Evolutionary conservation across 169 alveolate species (phyloP), one percentile per base, ranked within the genome.

Genomic region (Babesia bigemina): DNA sequence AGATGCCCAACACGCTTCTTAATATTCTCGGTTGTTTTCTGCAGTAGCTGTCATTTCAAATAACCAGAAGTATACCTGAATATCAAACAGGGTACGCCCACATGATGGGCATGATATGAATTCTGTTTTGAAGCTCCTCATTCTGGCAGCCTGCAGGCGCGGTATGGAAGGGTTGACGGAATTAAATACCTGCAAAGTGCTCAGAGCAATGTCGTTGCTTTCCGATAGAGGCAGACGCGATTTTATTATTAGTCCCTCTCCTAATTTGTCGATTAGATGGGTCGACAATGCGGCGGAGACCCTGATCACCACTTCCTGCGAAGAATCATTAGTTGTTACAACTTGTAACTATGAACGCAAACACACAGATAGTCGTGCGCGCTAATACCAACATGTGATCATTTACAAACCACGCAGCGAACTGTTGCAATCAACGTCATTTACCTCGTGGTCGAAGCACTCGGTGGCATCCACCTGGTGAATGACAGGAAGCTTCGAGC

Each of bases 71-170:
- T 50, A 17, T 22, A 84, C 93, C 65, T 84, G 92, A 33, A 93
- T 84, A 60, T 93, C 91, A 75, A 93, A 92, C 48, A 92, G 79
- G 14, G 97, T 93, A 48, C 97, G 86, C 12, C 97, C 97, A 77
- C 97, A 93, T 14, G 95, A 91, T 10, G 97, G 97, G 59, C 97
- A 93, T 13, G 95, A 89, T 60, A 93, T 92, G 79, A 92, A 93
- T 63, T 93, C 96, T 11, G 96, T 92, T 84, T 92, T 92, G 82
- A 89, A 84, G 70, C 84, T 82, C 26, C 97, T 84, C 89, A 92
- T 89, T 19, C 97, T 85, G 48, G 94, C 86, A 28, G 88, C 95
- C 91, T 93, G 81, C 33, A 88, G 22, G 36, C 49, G 36, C 19
- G 0, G 45, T 61, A 29, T 7, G 16, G 53, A 42, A 21, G 2